Evolutionary conservation across 208 protist genomes (phyloP).

Genomic region (Trypanosoma boissoni): DNA sequence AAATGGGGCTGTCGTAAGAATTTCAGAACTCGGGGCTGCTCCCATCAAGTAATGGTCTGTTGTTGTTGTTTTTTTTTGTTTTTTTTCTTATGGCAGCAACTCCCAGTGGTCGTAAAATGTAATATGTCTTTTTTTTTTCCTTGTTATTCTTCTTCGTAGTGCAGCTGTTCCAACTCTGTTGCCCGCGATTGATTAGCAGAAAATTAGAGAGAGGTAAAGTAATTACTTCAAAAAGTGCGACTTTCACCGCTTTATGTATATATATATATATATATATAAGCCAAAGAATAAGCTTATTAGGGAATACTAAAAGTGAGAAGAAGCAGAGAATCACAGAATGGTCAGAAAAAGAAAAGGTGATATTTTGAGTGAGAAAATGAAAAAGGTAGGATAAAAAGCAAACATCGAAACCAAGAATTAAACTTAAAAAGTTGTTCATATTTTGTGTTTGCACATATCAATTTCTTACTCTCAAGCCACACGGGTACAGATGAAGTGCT

Average conservation of each 20-base stretch:
- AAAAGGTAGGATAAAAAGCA: no score
- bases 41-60: slow-evolving; percentile 38
- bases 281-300: background rate
- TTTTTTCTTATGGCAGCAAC: no score
- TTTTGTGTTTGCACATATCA: no score
- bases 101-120: no score
- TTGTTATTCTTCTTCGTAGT: background rate
- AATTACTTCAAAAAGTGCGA: background rate
- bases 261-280: background rate
- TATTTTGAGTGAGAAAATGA: no score
- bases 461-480: no score
- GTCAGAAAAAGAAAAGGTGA: background rate
- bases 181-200: background rate
- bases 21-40: slow-evolving; percentile 59
- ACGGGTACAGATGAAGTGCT: no score
- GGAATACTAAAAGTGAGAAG: background rate
- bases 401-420: no score
- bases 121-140: background rate
- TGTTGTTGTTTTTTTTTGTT: background rate
- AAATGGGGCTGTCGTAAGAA: slow-evolving; percentile 42
- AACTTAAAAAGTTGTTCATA: no score
- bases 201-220: background rate
- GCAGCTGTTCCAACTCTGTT: no score
- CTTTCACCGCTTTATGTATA: background rate
- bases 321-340: background rate